phyloP scores from a whole-genome alignment of 2,329 filamentous ascomycete genomes.

The Colletotrichum musae region DNA sequence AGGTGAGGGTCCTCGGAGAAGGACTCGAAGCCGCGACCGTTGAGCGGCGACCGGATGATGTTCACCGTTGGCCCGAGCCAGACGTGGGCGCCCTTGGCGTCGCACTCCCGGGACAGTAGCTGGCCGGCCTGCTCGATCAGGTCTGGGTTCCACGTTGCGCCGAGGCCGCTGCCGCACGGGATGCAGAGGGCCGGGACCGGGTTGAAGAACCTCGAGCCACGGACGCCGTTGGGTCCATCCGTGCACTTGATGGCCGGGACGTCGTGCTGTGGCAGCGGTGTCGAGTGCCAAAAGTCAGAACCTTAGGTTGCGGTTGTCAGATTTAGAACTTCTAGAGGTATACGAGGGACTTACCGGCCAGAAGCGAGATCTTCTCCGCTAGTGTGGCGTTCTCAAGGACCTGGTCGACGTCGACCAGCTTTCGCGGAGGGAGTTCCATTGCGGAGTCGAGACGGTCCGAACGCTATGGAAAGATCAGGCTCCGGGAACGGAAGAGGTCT shows the following conservation, averaged over 20 bases:
- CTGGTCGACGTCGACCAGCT: slow-evolving; percentile 63
- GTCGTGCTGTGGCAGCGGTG: slow-evolving; percentile 69
- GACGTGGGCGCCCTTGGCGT: slow-evolving; percentile 69
- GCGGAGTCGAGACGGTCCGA: background rate
- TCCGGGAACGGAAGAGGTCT: background rate
- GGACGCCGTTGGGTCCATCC: slow-evolving; percentile 79
- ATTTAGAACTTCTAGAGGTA: fast-evolving
- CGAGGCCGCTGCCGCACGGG: slow-evolving; percentile 71
- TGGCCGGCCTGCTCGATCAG: slow-evolving; percentile 66
- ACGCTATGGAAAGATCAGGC: too few species aligned
- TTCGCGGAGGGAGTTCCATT: slow-evolving; percentile 8
- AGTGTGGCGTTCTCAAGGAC: slow-evolving; percentile 67
- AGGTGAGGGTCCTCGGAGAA: slow-evolving; percentile 71
- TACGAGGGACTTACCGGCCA: slow-evolving; percentile 66
- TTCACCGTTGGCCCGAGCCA: slow-evolving; percentile 75
- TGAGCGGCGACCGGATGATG: slow-evolving; percentile 72
- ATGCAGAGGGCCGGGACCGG: slow-evolving; percentile 71
- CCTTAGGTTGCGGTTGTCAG: slow-evolving; percentile 52
- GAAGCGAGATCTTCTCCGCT: slow-evolving; percentile 66
- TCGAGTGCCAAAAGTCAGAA: slow-evolving; percentile 79
- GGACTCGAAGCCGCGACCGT: slow-evolving; percentile 72
- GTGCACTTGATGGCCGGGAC: slow-evolving; percentile 76
- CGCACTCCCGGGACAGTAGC: slow-evolving; percentile 66
- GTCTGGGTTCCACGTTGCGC: slow-evolving; percentile 69
- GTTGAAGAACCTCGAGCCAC: slow-evolving; percentile 78